These are phyloP conservation scores for Linnemannia exigua DNA, from an alignment of 192 early-diverging fungal genomes.

Conservation along the genomic window DNA sequence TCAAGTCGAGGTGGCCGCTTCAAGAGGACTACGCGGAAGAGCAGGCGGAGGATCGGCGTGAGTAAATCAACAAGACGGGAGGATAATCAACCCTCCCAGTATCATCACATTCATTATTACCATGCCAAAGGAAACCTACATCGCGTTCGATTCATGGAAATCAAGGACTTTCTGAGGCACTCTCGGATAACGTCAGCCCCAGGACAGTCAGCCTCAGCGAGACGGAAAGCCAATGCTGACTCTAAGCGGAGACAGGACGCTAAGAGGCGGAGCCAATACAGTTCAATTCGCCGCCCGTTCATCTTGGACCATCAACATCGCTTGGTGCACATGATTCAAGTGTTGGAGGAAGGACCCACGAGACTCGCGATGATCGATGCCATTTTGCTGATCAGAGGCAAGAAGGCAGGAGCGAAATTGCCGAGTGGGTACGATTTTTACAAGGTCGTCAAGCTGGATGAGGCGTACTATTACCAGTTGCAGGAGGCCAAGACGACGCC, in stretches of 20 bases:
- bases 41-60: not conserved
- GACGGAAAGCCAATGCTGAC: not conserved
- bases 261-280: not conserved
- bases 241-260: not conserved
- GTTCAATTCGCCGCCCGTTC: slow-evolving; percentile 7
- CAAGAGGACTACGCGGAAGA: not conserved
- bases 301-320: not conserved
- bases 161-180: slow-evolving; percentile 28
- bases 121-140: not conserved
- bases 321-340: not conserved
- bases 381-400: slow-evolving; percentile 12
- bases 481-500: not conserved
- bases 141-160: slow-evolving; percentile 26
- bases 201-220: slow-evolving; percentile 9
- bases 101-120: slow-evolving; percentile 41
- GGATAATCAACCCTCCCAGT: not conserved
- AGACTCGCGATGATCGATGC: slow-evolving; percentile 16
- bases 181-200: not conserved
- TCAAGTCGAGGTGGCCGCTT: not conserved
- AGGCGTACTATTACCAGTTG: slow-evolving; percentile 7
- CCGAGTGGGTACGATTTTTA: slow-evolving; percentile 18
- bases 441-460: slow-evolving; percentile 10
- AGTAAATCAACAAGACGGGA: not conserved
- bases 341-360: not conserved
- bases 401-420: slow-evolving; percentile 4